Percentiles rank a stretch among this genome's conserved stretches.
These are phyloP conservation scores for Myxozyma mucilagina DNA, from an alignment of 805 yeast species.

Conservation along the genomic window DNA sequence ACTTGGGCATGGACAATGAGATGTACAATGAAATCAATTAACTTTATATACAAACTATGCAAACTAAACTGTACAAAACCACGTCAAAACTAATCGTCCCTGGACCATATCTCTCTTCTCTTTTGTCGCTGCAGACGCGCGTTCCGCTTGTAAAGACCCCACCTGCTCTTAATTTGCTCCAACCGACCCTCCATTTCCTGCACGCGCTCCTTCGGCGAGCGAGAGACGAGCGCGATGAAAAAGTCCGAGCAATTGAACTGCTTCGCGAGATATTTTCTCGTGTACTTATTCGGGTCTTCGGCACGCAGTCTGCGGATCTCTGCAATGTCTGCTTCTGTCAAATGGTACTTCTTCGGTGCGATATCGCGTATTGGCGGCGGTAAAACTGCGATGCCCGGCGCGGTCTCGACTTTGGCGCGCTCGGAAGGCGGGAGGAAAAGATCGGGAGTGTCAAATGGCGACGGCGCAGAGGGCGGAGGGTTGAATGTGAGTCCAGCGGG, in stretches of 20 bases:
- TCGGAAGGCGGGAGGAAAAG: slow-evolving; percentile 65
- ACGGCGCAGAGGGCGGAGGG: slow-evolving; percentile 66
- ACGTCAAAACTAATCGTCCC: slow-evolving; percentile 47
- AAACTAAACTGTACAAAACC: neutral
- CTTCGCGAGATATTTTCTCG: slow-evolving; percentile 61
- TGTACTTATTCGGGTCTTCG: slow-evolving; percentile 61
- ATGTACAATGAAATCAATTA: neutral
- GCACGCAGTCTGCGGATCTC: slow-evolving; percentile 59
- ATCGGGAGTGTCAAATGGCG: slow-evolving; percentile 60
- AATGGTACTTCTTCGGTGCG: slow-evolving; percentile 50
- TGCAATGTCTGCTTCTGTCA: slow-evolving; percentile 57
- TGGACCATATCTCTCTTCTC: slow-evolving; percentile 64
- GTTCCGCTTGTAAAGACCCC: slow-evolving; percentile 51
- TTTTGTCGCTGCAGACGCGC: slow-evolving; percentile 60
- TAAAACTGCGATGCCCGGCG: slow-evolving; percentile 17
- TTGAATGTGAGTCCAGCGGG: slow-evolving; percentile 61
- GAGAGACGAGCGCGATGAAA: slow-evolving; percentile 57
- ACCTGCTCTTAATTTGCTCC: slow-evolving; percentile 47
- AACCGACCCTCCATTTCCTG: slow-evolving; percentile 52
- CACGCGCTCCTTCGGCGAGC: slow-evolving; percentile 44
- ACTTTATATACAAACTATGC: neutral
- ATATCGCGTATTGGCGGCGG: slow-evolving; percentile 44
- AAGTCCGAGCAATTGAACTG: slow-evolving; percentile 55
- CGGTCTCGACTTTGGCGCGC: slow-evolving; percentile 40
- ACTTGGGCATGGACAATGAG: neutral